Evolutionary conservation across 2,329 filamentous ascomycete species (phyloP).

Genomic region (Rasamsonia emersonii): DNA sequence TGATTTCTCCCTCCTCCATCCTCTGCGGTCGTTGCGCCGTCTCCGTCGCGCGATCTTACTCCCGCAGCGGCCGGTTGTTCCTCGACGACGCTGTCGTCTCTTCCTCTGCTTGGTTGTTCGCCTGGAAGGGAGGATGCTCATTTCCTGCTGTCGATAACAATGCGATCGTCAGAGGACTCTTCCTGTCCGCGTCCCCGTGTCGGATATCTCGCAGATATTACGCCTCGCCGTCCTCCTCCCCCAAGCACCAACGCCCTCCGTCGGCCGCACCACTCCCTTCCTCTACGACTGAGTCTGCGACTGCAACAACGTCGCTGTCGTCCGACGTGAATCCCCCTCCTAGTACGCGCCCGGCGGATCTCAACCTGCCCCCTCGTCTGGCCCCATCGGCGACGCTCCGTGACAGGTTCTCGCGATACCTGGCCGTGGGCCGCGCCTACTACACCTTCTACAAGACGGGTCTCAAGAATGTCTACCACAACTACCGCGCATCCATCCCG

Average conservation of each 20-base stretch:
- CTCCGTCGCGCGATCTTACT: too few species aligned
- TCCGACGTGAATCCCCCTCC: slow-evolving; percentile 59
- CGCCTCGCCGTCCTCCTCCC: slow-evolving; percentile 13
- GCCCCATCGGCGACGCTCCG: slow-evolving; percentile 33
- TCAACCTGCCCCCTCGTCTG: slow-evolving; percentile 53
- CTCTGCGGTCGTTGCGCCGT: too few species aligned
- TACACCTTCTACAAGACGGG: slow-evolving; percentile 81
- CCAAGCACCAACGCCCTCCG: slow-evolving; percentile 9
- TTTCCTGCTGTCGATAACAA: too few species aligned
- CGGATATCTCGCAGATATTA: slow-evolving; percentile 7
- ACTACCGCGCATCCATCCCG: slow-evolving; percentile 39
- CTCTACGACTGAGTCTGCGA: slow-evolving; percentile 10
- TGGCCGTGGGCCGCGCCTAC: slow-evolving; percentile 63
- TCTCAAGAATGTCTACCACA: slow-evolving; percentile 63
- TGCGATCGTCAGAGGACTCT: too few species aligned
- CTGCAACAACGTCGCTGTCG: slow-evolving; percentile 10
- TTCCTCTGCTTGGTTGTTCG: too few species aligned
- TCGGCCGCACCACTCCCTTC: slow-evolving; percentile 8
- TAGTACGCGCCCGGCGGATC: slow-evolving; percentile 62
- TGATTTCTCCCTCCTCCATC: too few species aligned
- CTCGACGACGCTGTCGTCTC: too few species aligned
- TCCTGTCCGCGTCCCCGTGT: too few species aligned
- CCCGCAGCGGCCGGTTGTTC: too few species aligned
- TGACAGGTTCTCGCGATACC: slow-evolving; percentile 23
- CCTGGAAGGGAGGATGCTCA: too few species aligned